Percentiles rank a stretch among this genome's conserved stretches.
phyloP scores from a whole-genome alignment of 2,329 filamentous ascomycete species.

The Ilyonectria destructans region DNA sequence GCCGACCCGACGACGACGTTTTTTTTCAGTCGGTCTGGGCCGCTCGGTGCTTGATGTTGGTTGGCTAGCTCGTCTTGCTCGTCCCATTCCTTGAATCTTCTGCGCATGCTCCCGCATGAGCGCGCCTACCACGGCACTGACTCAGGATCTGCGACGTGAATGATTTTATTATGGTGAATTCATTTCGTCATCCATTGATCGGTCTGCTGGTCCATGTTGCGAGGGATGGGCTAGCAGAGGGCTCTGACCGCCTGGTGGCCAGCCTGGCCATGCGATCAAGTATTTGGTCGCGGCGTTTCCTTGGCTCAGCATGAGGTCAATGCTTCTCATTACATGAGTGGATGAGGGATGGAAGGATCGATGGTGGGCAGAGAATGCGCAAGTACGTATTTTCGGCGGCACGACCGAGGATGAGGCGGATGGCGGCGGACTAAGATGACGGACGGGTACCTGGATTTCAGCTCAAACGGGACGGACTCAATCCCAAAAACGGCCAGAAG shows the following conservation, averaged over 20 bases:
- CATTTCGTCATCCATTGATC: slow-evolving; percentile 22
- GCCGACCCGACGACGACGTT: slow-evolving; percentile 35
- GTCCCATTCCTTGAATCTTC: slow-evolving; percentile 24
- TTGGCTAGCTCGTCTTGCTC: slow-evolving; percentile 30
- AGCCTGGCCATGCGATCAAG: slow-evolving; percentile 23
- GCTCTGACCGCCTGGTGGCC: slow-evolving; percentile 24
- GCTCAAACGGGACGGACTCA: slow-evolving; percentile 16
- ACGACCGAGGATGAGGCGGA: slow-evolving; percentile 18
- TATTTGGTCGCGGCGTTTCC: slow-evolving; percentile 5
- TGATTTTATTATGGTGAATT: slow-evolving; percentile 25
- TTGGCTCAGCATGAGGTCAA: neutral
- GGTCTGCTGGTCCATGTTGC: slow-evolving; percentile 24
- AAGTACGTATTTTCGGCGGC: slow-evolving; percentile 19
- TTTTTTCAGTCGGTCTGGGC: slow-evolving; percentile 13
- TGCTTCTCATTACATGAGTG: slow-evolving; percentile 10
- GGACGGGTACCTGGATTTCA: slow-evolving; percentile 35
- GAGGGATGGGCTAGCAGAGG: slow-evolving; percentile 26
- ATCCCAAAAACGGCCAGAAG: slow-evolving; percentile 9
- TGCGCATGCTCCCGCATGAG: slow-evolving; percentile 21
- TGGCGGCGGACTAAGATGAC: slow-evolving; percentile 16
- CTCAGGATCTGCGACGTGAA: slow-evolving; percentile 23
- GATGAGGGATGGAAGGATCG: slow-evolving; percentile 2
- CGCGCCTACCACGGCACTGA: slow-evolving; percentile 21
- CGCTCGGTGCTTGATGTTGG: slow-evolving; percentile 3
- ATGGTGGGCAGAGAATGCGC: slow-evolving; percentile 9